Evolutionary conservation across 495 filamentous ascomycete species (phyloP), one percentile per base, ranked within the genome.

Genomic region (Penicillium bovifimosum): DNA sequence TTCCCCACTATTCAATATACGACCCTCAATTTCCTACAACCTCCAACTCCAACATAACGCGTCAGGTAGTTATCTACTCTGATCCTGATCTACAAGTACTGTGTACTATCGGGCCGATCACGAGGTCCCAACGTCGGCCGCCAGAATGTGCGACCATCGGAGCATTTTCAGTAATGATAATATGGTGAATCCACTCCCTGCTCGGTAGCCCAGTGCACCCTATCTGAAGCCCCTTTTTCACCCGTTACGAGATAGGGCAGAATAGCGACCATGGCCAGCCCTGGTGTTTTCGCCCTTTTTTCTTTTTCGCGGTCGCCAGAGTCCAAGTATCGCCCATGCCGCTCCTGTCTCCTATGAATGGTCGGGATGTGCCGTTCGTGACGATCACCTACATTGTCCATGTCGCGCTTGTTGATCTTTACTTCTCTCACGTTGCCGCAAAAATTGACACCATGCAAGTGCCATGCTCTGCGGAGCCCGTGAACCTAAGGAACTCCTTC

Each of bases 401-500:
- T 17, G 14, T 13, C 14, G 4, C 3, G 2, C 6, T 59, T 63
- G 47, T 32, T 33, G 39, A 50, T 63, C 59, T 61, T 52, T 73
- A 70, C 67, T 68, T 74, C 72, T 78, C 77, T 78, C 69, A 24
- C 20, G 20, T 79, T 78, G 56, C 63, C 56, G 62, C 59, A 74
- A 65, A 54, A 26, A 44, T 55, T 56, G 51, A 48, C 38, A 35
- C 32, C 50, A 51, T 56, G 56, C 59, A 62, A 35, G 47, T 58
- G 33, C 48, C 58, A 58, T 53, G 52, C 58, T 18, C 8, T 34
- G 48, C 39, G 48, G 48, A 41, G 17, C 13, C 18, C 39, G 20
- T 17, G 47, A 17, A 39, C 32, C 38, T 24, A 35, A 16, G 6
- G 13, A 11, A 14, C 33, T 41, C 29, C 32, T 20, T 50, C 26